Base-by-base conservation (phyloP, 2,329 filamentous ascomycete genomes). In the Ceratocystis cubensis region DNA sequence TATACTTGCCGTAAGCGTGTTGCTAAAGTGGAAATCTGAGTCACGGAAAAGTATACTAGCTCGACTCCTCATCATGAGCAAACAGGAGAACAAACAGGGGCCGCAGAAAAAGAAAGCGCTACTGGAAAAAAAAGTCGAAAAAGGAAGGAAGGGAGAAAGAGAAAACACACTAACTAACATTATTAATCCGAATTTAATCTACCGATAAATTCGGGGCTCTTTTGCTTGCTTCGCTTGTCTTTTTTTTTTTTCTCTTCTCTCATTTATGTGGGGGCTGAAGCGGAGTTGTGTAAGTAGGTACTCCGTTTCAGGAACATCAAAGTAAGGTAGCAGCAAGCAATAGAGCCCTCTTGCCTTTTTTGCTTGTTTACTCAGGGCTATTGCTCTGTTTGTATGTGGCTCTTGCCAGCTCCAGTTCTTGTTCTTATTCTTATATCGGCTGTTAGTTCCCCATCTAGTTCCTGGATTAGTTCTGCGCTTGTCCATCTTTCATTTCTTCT, bases 401-500 rank as follows among this genome's bases (percentile, higher is more conserved):
- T 41, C 10, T 41, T 41, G 37, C n/a, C 17, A 8, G 46, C n/a
- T 48, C 46, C 46, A 56, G 41, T 61, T 28, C 44, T 63, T 62
- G 41, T 61, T 28, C 44, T 66, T 41, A 5, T 66, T 66, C 48
- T 67, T 37, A 50, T 66, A 59, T 59, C 56, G 33, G 17, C 7
- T 37, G 30, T 13, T 8, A 13, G 15, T 17, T 8, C 17, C 56
- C 5, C 28, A 13, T 22, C 30, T n/a, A 2, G 15, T 22, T 59
- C 17, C 30, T 22, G 3, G 45, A 28, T 22, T 53, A 2, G 25
- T 13, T 28, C 5, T 53, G 48, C 25, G 48, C 48, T 10, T 13
- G 48, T 41, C 30, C 28, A 8, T 44, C 30, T 57, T 20, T 41
- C n/a, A 22, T 57, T 53, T 50, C n/a, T 50, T 22, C 30, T 48